Evolutionary conservation across 139 green algal species (phyloP).

Genomic region (Marvania coccoides): DNA sequence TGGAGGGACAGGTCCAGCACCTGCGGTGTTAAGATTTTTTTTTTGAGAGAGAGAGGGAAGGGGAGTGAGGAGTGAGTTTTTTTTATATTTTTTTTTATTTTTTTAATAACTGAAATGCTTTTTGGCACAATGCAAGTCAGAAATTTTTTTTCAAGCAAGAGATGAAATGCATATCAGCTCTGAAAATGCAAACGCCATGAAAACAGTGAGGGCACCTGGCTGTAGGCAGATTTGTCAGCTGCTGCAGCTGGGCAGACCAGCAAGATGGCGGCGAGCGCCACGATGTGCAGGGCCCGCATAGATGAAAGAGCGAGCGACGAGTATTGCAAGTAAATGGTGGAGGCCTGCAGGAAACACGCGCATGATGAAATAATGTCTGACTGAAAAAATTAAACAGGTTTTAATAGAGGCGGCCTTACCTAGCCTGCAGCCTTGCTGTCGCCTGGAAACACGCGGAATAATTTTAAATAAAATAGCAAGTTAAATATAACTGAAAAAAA

Average conservation of each 20-base stretch:
- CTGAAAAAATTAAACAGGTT: neutral
- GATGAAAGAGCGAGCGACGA: too few species aligned
- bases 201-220: neutral
- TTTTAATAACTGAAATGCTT: too few species aligned
- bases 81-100: neutral
- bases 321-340: too few species aligned
- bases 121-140: too few species aligned
- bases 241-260: too few species aligned
- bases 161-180: too few species aligned
- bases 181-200: too few species aligned
- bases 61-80: neutral
- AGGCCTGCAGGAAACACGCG: too few species aligned
- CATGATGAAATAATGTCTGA: too few species aligned
- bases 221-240: neutral
- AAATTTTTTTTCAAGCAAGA: too few species aligned
- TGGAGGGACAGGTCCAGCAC: conserved; percentile 17
- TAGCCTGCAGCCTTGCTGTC: neutral
- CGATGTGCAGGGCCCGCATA: neutral
- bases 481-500: too few species aligned
- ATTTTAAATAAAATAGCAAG: too few species aligned
- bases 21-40: neutral
- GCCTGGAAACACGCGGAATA: neutral
- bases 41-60: neutral
- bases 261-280: neutral
- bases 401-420: neutral